These are phyloP conservation scores for Uncinocarpus reesii DNA, from an alignment of 2,329 filamentous ascomycete genomes.

Conservation along the genomic window DNA sequence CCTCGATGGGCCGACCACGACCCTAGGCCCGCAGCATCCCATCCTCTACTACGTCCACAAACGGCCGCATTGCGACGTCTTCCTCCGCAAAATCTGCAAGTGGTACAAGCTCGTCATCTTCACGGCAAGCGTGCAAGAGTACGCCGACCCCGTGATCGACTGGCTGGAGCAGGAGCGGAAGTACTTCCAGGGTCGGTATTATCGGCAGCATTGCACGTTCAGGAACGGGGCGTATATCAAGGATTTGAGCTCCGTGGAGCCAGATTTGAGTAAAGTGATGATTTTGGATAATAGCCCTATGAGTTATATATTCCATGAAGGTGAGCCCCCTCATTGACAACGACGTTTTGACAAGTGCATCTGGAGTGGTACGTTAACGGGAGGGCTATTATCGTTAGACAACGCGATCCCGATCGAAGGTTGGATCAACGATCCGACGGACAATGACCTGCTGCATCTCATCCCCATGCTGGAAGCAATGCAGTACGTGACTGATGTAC, in stretches of 20 bases:
- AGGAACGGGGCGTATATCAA: conserved; percentile 97
- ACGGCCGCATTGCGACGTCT: conserved; percentile 91
- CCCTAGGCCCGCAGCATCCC: conserved; percentile 69
- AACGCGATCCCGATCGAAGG: conserved; percentile 98
- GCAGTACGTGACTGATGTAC: conserved; percentile 93
- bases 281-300: conserved; percentile 97
- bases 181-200: conserved; percentile 88
- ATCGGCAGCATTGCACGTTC: conserved; percentile 93
- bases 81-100: conserved; percentile 84
- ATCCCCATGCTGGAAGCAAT: conserved; percentile 86
- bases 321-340: conserved; percentile 41
- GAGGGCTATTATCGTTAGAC: conserved; percentile 47
- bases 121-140: conserved; percentile 95
- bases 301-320: conserved; percentile 98
- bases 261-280: conserved; percentile 95
- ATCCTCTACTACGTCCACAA: conserved; percentile 99
- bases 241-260: conserved; percentile 89
- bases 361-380: neutral
- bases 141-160: conserved; percentile 96
- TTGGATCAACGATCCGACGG: conserved; percentile 97
- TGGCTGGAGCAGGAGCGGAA: conserved; percentile 96
- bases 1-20: conserved; percentile 49
- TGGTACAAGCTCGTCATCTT: conserved; percentile 98
- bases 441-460: conserved; percentile 86
- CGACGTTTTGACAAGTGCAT: no score